Evolutionary conservation across 1,139 yeast genomes (phyloP), one percentile per base, ranked within the genome.

Genomic region (Maudiozyma humilis): DNA sequence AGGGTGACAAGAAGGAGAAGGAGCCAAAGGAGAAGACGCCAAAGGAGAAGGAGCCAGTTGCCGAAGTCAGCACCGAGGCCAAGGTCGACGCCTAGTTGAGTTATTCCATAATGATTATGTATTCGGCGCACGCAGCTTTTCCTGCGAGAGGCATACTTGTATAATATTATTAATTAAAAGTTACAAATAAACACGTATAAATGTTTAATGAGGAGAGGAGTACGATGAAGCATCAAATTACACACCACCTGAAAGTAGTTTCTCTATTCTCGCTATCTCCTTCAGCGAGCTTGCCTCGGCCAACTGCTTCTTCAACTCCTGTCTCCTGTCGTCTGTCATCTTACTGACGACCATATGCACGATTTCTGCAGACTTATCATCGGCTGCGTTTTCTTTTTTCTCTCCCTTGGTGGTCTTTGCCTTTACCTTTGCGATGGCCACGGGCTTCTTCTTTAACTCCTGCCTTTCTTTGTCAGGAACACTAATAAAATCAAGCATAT

Each of bases 251-350:
- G 64, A 51, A 2, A 62, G 48, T 35, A 60, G 38, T 33, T 67
- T 66, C 59, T 86, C 95, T 25, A 88, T 75, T 42, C 77, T 66
- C 50, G 82, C 86, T 13, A 88, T 82, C 52, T 88, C 96, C 13
- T 74, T 83, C 48, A 88, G 61, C 43, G 81, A 78, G 3, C 77
- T 71, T 1, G 96, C 94, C 31, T 64, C 66, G 44, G 72, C 72
- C 45, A 88, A 66, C 47, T 77, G 73, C 40, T 67, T 61, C 51
- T 79, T 70, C 41, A 88, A 63, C 43, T 65, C 65, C 14, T 63
- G 63, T 48, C 71, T 73, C 25, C 48, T 54, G 43, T 82, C 87
- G 13, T 72, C 77, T 1, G 79, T 69, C 51, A 85, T 66, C 47
- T 71, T 74, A 31, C 64, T 60, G 17, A 69, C 64, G 0, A 69